Evolutionary conservation across 352 stramenopile species (phyloP), one percentile per base, ranked within the genome.

Genomic region (Globisporangium nodosum): DNA sequence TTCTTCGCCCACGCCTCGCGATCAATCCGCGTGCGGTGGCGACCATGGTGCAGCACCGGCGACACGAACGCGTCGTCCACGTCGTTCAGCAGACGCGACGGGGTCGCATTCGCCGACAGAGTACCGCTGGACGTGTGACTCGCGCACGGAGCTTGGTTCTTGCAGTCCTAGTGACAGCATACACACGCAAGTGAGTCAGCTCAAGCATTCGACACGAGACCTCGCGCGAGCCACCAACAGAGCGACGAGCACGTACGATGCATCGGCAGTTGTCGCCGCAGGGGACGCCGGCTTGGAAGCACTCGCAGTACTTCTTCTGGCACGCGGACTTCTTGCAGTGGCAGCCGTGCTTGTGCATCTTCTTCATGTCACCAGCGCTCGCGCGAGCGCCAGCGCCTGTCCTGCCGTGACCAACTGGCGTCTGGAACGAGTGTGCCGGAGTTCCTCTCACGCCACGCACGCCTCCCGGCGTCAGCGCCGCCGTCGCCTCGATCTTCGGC

Each of bases 231-330:
- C 24, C 24, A 27, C 24, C 24, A 27, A 27, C 24, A 27, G 24
- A 27, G 24, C 24, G 1, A 27, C 24, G 9, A 37, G 20, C 37
- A 83, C 78, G 64, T 85, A 87, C 80, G 62, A 94, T 90, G 57
- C 89, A 97, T 30, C 93, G 90, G 63, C 89, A 97, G 64, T 96
- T 96, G 50, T 87, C 76, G 20, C 81, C 87, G 55, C 89, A 97
- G 15, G 78, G 66, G 7, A 95, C 81, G 7, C 81, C 87, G 0
- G 92, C 92, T 63, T 97, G 91, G 67, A 96, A 99, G 51, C 96
- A 99, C 71, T 99, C 96, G 68, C 96, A 99, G 68, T 99, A 99
- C 49, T 98, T 98, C 77, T 99, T 99, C 62, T 98, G 90, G 58
- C 96, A 99, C 2, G 87, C 90, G 21, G 87, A 98, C 65, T 98